These are phyloP conservation scores for Solanum habrochaites DNA, from an alignment of 257 asterid species.

Conservation along the genomic window DNA sequence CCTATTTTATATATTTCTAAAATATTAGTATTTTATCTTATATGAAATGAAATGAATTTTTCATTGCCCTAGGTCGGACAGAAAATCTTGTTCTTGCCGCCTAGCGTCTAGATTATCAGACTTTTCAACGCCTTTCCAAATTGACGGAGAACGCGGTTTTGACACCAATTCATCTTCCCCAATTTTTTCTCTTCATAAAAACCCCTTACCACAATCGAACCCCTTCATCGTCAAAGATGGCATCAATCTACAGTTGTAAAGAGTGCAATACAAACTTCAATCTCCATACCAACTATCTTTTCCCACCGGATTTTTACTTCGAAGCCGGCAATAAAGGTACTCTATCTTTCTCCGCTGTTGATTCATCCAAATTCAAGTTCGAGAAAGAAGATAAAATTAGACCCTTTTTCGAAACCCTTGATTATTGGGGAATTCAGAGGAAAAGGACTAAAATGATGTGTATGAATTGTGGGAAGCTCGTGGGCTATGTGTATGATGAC, in stretches of 20 bases:
- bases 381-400: conserved; percentile 62
- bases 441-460: conserved; percentile 71
- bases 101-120: background rate
- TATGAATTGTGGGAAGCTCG: conserved; percentile 49
- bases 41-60: background rate
- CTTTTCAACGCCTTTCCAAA: background rate
- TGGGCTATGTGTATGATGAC: conserved; percentile 78
- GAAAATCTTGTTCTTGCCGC: background rate
- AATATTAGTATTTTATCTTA: too few relatives aligned
- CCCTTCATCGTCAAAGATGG: conserved; percentile 23
- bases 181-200: background rate
- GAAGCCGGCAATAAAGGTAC: conserved; percentile 90
- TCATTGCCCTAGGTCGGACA: background rate
- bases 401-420: conserved; percentile 74
- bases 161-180: background rate
- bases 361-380: conserved; percentile 58
- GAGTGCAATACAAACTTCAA: conserved; percentile 74
- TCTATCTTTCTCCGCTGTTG: conserved; percentile 61
- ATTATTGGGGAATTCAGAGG: conserved; percentile 92
- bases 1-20: too few relatives aligned
- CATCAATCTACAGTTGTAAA: conserved; percentile 60
- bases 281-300: conserved; percentile 45
- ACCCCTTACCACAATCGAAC: background rate
- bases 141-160: background rate
- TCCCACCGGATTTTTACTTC: conserved; percentile 73